Conservation (phyloP, 805 yeast genomes). For the Cyberlindnera galapagoensis region DNA sequence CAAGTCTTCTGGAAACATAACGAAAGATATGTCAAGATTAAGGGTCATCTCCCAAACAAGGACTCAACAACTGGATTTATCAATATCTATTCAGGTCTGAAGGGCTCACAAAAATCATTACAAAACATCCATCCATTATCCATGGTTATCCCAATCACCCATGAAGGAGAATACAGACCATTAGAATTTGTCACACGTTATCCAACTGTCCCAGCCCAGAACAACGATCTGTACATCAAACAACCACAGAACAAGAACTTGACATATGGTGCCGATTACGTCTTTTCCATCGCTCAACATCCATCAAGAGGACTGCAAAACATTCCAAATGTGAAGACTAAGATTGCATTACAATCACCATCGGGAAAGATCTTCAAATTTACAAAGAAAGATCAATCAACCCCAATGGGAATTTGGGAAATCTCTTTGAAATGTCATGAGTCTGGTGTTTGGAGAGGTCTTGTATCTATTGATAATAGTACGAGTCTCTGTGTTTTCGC, state of each 20-base stretch:
- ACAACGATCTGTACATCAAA: slow-evolving; percentile 71
- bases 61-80: slow-evolving; percentile 64
- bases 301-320: slow-evolving; percentile 18
- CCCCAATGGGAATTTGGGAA: slow-evolving; percentile 52
- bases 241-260: slow-evolving; percentile 77
- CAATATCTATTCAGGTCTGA: slow-evolving; percentile 65
- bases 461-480: slow-evolving; percentile 72
- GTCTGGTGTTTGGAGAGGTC: slow-evolving; percentile 75
- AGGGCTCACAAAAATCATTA: slow-evolving; percentile 50
- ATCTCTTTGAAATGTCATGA: slow-evolving; percentile 59
- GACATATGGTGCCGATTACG: slow-evolving; percentile 49
- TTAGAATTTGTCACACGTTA: slow-evolving; percentile 65
- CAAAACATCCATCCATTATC: slow-evolving; percentile 63
- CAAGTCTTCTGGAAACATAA: slow-evolving; percentile 70
- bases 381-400: slow-evolving; percentile 38
- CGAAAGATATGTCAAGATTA: slow-evolving; percentile 64
- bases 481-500: slow-evolving; percentile 84
- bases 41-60: slow-evolving; percentile 73
- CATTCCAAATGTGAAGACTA: slow-evolving; percentile 29
- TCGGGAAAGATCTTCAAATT: slow-evolving; percentile 70
- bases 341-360: slow-evolving; percentile 76
- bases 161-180: slow-evolving; percentile 55
- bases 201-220: slow-evolving; percentile 63
- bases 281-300: slow-evolving; percentile 57
- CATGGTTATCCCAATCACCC: slow-evolving; percentile 68